Conservation (phyloP, 352 stramenopile genomes). For the Pythium brachiatum region DNA sequence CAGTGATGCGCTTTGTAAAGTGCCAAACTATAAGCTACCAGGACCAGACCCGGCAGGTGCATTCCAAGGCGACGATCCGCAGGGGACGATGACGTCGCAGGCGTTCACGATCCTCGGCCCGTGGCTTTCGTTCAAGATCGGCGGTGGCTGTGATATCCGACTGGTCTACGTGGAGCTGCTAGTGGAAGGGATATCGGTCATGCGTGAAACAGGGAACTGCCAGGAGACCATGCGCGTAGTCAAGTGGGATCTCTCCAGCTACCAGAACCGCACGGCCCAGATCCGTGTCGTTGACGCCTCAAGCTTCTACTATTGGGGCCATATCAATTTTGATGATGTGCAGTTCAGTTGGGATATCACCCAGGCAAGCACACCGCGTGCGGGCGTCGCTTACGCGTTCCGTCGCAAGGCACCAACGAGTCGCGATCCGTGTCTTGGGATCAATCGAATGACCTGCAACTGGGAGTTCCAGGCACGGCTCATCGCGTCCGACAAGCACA, state of each 20-base stretch:
- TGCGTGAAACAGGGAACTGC: conserved; percentile 88
- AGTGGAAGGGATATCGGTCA: conserved; percentile 89
- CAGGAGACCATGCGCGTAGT: conserved; percentile 87
- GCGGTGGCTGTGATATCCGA: conserved; percentile 92
- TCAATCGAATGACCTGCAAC: conserved; percentile 65
- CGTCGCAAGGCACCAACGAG: conserved; percentile 54
- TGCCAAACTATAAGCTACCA: conserved; percentile 76
- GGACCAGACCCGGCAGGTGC: conserved; percentile 58
- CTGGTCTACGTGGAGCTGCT: conserved; percentile 93
- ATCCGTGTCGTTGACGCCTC: conserved; percentile 94
- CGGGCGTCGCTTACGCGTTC: conserved; percentile 81
- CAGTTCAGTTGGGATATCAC: conserved; percentile 89
- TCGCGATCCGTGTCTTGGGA: conserved; percentile 54
- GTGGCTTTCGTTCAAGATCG: conserved; percentile 93
- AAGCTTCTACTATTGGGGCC: conserved; percentile 85
- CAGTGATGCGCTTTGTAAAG: conserved; percentile 60
- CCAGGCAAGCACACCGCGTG: conserved; percentile 58
- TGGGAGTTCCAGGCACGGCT: conserved; percentile 90
- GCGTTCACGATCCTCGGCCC: conserved; percentile 89
- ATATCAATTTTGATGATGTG: conserved; percentile 97
- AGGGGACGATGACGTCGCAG: conserved; percentile 93
- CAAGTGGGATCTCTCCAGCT: conserved; percentile 87
- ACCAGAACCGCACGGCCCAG: conserved; percentile 77
- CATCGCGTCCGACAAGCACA: conserved; percentile 87
- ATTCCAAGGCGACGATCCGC: conserved; percentile 88